A percentile compares a stretch with the other conserved stretches of the same genome.
These are phyloP conservation scores for Colletotrichum sp. DNA, from an alignment of 2,329 filamentous ascomycete genomes.

Conservation along the genomic window DNA sequence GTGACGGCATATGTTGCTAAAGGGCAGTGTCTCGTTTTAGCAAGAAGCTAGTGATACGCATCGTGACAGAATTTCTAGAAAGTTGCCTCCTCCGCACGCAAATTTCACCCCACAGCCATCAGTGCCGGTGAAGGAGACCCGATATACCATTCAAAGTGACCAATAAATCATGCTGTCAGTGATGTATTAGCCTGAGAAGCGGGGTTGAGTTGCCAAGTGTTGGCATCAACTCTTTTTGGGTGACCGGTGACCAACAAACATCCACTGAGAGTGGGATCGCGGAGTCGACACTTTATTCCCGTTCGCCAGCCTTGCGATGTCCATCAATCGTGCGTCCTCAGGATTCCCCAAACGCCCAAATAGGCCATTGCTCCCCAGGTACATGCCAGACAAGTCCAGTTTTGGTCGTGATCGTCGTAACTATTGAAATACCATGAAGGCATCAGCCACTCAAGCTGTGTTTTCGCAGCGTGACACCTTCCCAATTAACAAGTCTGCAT, in stretches of 20 bases:
- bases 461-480: neutral
- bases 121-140: neutral
- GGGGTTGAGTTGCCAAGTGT: neutral
- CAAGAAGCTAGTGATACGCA: no score
- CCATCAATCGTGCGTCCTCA: neutral
- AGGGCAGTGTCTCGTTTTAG: no score
- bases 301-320: neutral
- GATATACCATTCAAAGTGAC: neutral
- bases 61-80: no score
- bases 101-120: no score
- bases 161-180: neutral
- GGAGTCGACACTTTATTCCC: neutral
- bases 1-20: no score
- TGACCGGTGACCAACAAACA: neutral
- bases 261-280: neutral
- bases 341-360: accelerated
- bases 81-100: no score
- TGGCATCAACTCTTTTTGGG: neutral
- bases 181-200: accelerated
- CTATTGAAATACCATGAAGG: neutral
- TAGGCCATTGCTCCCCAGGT: neutral
- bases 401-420: neutral
- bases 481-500: neutral
- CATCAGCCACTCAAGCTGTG: neutral
- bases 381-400: neutral